These are phyloP conservation scores for Pseudonitzschia delicatissima DNA, from an alignment of 108 stramenopile genomes.

Conservation along the genomic window DNA sequence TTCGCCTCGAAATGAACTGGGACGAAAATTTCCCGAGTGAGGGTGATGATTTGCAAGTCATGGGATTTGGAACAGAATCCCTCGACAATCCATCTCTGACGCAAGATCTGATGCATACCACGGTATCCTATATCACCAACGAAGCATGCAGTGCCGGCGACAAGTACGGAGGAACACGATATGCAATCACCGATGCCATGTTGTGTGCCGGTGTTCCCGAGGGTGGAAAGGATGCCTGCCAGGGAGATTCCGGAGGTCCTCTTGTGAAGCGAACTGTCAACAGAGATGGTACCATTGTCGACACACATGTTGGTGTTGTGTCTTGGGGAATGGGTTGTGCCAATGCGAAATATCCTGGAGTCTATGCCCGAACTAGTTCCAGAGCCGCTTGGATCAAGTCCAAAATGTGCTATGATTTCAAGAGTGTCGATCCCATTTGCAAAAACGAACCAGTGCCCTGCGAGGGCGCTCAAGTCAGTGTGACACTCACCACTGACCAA, in stretches of 20 bases:
- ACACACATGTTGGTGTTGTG: conserved; percentile 33
- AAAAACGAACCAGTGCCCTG: not conserved
- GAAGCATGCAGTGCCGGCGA: not conserved
- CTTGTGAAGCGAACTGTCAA: not conserved
- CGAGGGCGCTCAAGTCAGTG: too few relatives aligned
- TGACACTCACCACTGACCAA: not conserved
- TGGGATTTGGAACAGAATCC: not conserved
- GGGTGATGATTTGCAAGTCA: not conserved
- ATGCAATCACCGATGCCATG: not conserved
- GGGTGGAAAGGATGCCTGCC: not conserved
- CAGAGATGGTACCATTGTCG: not conserved
- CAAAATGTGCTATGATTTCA: conserved; percentile 8
- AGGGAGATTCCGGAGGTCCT: not conserved
- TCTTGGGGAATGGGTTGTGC: conserved; percentile 10
- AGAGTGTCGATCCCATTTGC: not conserved
- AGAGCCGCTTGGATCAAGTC: conserved; percentile 24
- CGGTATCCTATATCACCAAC: not conserved
- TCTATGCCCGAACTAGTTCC: not conserved
- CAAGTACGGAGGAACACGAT: conserved; percentile 11
- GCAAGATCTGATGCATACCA: not conserved
- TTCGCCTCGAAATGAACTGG: not conserved
- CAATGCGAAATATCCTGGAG: not conserved
- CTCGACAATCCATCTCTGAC: not conserved
- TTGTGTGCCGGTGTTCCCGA: not conserved
- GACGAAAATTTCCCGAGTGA: not conserved